Evolutionary conservation across 192 early-diverging fungal species (phyloP), one percentile per base, ranked within the genome.

Genomic region (Backusella circina): DNA sequence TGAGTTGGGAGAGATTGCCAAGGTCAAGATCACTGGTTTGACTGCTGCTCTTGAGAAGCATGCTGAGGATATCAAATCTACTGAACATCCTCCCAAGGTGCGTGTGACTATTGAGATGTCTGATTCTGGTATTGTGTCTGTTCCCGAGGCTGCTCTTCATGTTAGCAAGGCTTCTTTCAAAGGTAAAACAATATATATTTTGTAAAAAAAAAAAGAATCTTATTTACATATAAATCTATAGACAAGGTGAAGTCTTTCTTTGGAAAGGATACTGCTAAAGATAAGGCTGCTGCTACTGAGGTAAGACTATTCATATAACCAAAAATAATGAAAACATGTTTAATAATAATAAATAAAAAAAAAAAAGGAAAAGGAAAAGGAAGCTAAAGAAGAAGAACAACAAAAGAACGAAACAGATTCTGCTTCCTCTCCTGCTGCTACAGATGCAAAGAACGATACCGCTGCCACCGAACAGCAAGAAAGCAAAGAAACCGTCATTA

Each of bases 71-170:
- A 85, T 85, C 30, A 85, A 80, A 13, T 36, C 36, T 9, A 23
- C 71, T n/a, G 75, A 79, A 38, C 67, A 70, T 13, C 37, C 68
- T 32, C 94, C 94, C 44, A 97, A 97, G 81, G 95, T 99, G 39
- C 92, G 93, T 38, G 91, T 94, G 5, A 82, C 89, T 6, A 85
- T 98, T 70, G 91, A 93, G 79, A 85, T 97, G 38, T 92, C 88
- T 36, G 93, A 96, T 41, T 89, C 93, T 41, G 93, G 94, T 57
- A 51, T 92, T 8, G 83, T 97, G 37, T 84, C 85, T 37, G 84
- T 93, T n/a, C 83, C 85, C 21, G 90, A 94, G 37, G 92, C 90
- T 4, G 47, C 83, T 75, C 86, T 88, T 1, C 80, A 80, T 38
- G 77, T 86, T 51, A 84, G 35, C 23, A 81, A 81, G 33, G 26